These are phyloP conservation scores for Apostasia shenzhenica DNA, from an alignment of 106 monocot genomes.

Conservation along the genomic window DNA sequence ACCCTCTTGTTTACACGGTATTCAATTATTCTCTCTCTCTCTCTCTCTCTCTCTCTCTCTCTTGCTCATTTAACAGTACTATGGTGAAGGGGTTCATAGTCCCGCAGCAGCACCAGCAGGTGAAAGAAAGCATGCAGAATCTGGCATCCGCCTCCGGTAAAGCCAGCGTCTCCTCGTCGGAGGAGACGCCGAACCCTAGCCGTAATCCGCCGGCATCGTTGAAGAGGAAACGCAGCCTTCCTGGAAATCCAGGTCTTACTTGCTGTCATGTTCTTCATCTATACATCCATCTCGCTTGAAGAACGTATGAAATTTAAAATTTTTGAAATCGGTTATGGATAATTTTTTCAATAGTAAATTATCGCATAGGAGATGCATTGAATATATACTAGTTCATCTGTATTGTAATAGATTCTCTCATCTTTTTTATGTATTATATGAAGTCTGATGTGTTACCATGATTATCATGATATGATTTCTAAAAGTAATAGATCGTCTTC, in stretches of 20 bases:
- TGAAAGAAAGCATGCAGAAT: slow-evolving; percentile 25
- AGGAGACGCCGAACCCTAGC: slow-evolving; percentile 10
- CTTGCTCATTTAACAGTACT: slow-evolving; percentile 6
- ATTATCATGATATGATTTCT: no score
- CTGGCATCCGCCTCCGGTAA: slow-evolving; percentile 21
- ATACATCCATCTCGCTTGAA: no score
- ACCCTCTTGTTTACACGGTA: background rate
- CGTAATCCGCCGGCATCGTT: background rate
- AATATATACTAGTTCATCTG: background rate
- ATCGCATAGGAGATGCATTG: background rate
- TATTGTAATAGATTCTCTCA: background rate
- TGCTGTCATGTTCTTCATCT: no score
- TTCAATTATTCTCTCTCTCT: slow-evolving; percentile 18
- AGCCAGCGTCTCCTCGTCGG: slow-evolving; percentile 17
- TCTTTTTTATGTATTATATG: background rate
- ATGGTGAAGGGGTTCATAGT: slow-evolving; percentile 22
- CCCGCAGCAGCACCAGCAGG: slow-evolving; percentile 12
- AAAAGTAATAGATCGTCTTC: no score
- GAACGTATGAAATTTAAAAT: no score
- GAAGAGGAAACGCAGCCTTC: slow-evolving; percentile 11
- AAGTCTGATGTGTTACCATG: no score
- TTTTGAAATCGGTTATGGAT: background rate
- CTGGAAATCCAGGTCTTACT: slow-evolving; percentile 8
- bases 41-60: slow-evolving; percentile 1
- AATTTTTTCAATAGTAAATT: background rate